Conservation (phyloP, 805 yeast species). For the Priceomyces haplophilus region DNA sequence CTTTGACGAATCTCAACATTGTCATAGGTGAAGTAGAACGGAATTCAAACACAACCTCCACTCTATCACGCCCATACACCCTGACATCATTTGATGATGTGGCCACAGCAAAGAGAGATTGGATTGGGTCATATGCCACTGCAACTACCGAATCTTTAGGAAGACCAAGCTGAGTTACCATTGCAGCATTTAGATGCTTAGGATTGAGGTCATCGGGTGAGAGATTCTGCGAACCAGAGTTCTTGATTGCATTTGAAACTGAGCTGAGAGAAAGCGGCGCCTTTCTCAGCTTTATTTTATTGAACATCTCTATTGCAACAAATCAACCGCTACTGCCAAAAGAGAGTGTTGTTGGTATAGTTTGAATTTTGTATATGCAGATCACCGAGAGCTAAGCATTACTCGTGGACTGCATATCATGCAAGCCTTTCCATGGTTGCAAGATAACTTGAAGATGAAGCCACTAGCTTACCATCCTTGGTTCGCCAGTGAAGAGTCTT, state of each 20-base stretch:
- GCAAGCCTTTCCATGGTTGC: no score
- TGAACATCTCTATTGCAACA: constrained; percentile 24
- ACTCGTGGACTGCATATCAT: neutral
- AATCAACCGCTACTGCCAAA: neutral
- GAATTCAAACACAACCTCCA: constrained; percentile 61
- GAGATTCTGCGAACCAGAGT: constrained; percentile 25
- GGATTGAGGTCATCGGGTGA: constrained; percentile 32
- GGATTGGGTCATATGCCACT: constrained; percentile 82
- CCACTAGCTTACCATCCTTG: no score
- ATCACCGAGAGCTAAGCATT: no score
- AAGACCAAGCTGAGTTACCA: constrained; percentile 34
- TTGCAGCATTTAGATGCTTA: constrained; percentile 27
- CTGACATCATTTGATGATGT: constrained; percentile 69
- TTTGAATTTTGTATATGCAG: constrained; percentile 1
- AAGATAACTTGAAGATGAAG: no score
- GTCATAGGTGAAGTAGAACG: constrained; percentile 50
- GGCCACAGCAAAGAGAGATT: constrained; percentile 77
- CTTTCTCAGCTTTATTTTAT: constrained; percentile 37
- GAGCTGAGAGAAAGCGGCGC: constrained; percentile 41
- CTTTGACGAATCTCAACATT: constrained; percentile 66
- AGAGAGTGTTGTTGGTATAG: neutral
- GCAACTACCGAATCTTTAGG: constrained; percentile 61
- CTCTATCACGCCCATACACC: constrained; percentile 81
- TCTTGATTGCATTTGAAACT: constrained; percentile 41
- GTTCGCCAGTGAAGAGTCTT: no score